phyloP scores from a whole-genome alignment of 163 green algal species.

The Scenedesmus sp. region DNA sequence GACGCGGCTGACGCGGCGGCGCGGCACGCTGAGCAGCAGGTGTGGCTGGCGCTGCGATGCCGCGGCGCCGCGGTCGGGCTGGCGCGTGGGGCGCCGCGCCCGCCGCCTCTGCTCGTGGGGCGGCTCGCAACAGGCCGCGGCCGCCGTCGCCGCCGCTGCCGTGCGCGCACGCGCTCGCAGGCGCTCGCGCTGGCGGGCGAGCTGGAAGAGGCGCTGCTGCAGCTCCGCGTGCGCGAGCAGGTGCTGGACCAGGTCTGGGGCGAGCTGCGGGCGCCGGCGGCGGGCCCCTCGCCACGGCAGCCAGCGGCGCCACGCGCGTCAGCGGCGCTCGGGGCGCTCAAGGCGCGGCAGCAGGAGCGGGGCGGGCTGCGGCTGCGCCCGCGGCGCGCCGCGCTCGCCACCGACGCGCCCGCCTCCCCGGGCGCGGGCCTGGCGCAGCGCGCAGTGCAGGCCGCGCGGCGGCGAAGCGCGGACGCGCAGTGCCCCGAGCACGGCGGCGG shows the following conservation, averaged over 20 bases:
- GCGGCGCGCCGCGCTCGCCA: background rate
- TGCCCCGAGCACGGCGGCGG: no score
- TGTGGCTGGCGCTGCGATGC: no score
- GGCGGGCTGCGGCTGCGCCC: background rate
- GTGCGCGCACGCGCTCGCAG: no score
- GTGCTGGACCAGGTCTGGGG: constrained; percentile 35
- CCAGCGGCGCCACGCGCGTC: background rate
- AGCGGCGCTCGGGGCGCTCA: background rate
- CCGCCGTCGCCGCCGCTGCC: no score
- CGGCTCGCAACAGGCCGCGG: no score
- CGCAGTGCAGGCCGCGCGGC: constrained; percentile 16
- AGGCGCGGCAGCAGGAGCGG: background rate
- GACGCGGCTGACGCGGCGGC: background rate
- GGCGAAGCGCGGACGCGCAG: constrained; percentile 16
- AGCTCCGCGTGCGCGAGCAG: constrained; percentile 18
- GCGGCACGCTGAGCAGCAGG: constrained; percentile 26
- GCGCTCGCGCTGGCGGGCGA: constrained; percentile 16
- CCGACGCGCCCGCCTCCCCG: background rate
- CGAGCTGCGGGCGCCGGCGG: constrained; percentile 13
- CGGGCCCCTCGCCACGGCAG: background rate
- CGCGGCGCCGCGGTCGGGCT: no score
- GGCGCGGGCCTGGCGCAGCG: constrained; percentile 6
- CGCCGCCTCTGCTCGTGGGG: no score
- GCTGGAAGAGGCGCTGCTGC: constrained; percentile 19
- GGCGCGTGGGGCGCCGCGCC: no score